Evolutionary conservation across 2,329 filamentous ascomycete species (phyloP), one percentile per base, ranked within the genome.

Genomic region (Exophiala sp.): DNA sequence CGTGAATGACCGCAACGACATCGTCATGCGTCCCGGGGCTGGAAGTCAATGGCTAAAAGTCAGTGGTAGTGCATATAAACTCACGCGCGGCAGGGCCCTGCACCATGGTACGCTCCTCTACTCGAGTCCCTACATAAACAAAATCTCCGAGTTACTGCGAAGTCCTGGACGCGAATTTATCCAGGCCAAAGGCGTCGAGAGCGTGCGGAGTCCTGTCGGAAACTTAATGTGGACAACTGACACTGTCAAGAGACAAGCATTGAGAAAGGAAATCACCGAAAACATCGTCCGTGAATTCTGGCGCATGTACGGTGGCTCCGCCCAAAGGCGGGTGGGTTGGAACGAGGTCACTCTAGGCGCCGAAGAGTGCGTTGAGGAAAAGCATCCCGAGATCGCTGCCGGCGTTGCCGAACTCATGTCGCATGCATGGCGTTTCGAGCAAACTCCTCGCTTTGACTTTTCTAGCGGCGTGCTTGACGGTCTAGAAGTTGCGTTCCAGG

Each of bases 101-200:
- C 94, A 99, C 71, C 94, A 99, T 71, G 94, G 91, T 6, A 99
- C 94, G 0, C 94, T 91, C 65, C 77, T 99, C 40, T 76, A 97
- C 2, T 77, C 80, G 33, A 91, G 89, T 50, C 86, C 87, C 1
- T 88, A 95, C 66, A 75, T 97, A 39, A 69, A 74, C 29, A 72
- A 77, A 38, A 87, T 97, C 24, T 83, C 85, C 1, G 72, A 78
- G 2, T 83, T 92, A 65, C 71, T 99, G 60, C 80, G 82, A 18
- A 91, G 89, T n/a, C 89, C 91, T 0, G 89, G 87, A 0, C 86
- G 85, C 62, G 78, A 79, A 0, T 91, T 83, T 66, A 86, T 97
- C 65, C 83, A 83, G 58, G 89, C 89, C 0, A 85, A 87, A 56
- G 94, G 94, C 0, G 91, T 96, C 1, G 90, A 94, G 64, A 97